Base-by-base conservation (phyloP, 2,329 filamentous ascomycete species). In the Pseudogymnoascus sp. region DNA sequence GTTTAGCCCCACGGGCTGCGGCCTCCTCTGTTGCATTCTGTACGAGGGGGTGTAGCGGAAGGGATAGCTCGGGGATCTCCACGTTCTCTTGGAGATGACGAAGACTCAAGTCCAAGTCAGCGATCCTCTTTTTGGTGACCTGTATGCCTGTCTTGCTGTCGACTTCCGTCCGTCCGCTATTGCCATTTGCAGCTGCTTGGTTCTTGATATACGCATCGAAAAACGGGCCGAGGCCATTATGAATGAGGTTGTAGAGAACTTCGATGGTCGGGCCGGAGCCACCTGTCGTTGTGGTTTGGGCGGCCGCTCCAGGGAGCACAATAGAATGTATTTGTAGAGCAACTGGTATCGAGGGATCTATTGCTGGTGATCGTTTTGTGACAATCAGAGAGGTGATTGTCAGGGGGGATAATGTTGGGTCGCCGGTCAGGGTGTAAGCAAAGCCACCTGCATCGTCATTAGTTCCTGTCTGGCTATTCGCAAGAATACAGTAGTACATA, bases 21-120 rank as follows among this genome's bases (percentile, higher is more conserved):
- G 92, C 90, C 64, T 92, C 87, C 60, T 95, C 88, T 63, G 97
- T 79, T 11, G 91, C 91, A 65, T 80, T 84, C 75, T 96, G 91
- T 18, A 99, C 91, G 33, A 95, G 83, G 28, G 92, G 89, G 70
- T 97, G 92, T 66, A 97, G 87, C 9, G 90, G 86, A 64, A 99
- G 78, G 15, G 90, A 88, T 59, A 97, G 82, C 68, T 96, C 91
- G 18, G 94, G 94, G 60, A 99, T 97, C 74, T 99, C 95, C 61
- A 96, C 91, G 75, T 99, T 97, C 74, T 99, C 92, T 75, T 97
- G 92, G 60, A 99, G 80, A 71, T 99, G 93, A 62, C 91, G 82
- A 69, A 99, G 78, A 67, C 89, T 94, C 68, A 96, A 81, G 73
- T 96, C 92, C 67, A 99, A 77, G 73, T 99, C 95, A 58, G 93